These are phyloP conservation scores for Ophiostoma montium DNA, from an alignment of 2,329 filamentous ascomycete species.

Conservation along the genomic window DNA sequence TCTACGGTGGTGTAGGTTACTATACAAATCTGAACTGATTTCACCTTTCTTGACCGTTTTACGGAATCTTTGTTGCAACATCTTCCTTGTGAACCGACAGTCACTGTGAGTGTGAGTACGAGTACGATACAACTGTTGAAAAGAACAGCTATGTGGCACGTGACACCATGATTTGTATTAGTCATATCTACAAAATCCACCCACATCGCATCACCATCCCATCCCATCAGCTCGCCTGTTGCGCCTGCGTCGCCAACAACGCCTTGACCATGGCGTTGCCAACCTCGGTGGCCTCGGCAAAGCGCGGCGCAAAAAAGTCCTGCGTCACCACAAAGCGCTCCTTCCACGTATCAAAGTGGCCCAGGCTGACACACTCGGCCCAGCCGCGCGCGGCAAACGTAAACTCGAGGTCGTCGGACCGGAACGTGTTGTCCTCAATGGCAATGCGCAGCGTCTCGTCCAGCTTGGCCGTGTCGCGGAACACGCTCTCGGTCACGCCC, in stretches of 20 bases:
- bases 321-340: constrained; percentile 87
- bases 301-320: constrained; percentile 78
- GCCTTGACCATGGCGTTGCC: constrained; percentile 97
- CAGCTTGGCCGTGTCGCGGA: constrained; percentile 66
- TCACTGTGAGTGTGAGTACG: too few species aligned
- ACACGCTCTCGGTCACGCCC: constrained; percentile 93
- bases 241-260: constrained; percentile 67
- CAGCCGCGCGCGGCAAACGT: constrained; percentile 92
- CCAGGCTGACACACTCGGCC: constrained; percentile 84
- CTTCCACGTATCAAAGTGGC: constrained; percentile 85
- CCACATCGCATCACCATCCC: too few species aligned
- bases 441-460: constrained; percentile 77
- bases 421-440: constrained; percentile 78
- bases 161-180: too few species aligned
- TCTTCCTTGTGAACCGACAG: too few species aligned
- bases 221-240: too few species aligned
- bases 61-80: too few species aligned
- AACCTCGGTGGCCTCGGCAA: constrained; percentile 71
- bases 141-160: too few species aligned
- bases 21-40: too few species aligned
- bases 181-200: too few species aligned
- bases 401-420: constrained; percentile 93
- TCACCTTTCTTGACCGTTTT: too few species aligned
- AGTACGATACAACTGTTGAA: too few species aligned
- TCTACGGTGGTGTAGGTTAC: too few species aligned